phyloP scores from a whole-genome alignment of 1,284 basidiomycete genomes.

The Moesziomyces parantarcticus region DNA sequence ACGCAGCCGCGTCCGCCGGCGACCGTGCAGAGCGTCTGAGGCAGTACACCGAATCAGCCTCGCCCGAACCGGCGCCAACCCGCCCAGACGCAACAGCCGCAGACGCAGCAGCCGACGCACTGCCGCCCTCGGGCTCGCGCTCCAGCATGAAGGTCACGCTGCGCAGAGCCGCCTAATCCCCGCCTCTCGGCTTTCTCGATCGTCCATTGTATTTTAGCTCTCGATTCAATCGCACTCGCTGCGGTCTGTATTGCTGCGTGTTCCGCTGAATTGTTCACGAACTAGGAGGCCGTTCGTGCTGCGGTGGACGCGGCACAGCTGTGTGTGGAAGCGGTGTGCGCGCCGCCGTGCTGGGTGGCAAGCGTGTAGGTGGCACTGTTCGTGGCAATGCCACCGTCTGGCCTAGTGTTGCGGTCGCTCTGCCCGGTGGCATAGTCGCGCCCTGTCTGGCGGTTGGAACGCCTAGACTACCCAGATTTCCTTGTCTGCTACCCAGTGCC shows the following conservation, averaged over 20 bases:
- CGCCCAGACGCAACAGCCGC: constrained; percentile 8
- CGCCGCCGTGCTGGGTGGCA: no score
- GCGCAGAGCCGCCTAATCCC: constrained; percentile 16
- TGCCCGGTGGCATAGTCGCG: constrained; percentile 2
- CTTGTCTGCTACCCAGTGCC: constrained; percentile 23
- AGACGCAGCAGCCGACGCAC: constrained; percentile 5
- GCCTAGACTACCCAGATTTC: constrained; percentile 43
- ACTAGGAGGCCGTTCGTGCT: no score
- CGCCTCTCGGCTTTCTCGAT: background rate
- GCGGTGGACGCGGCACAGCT: no score
- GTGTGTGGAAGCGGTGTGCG: no score
- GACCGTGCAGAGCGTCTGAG: constrained; percentile 41
- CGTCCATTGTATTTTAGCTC: background rate
- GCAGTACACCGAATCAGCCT: constrained; percentile 43
- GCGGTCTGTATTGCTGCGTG: no score
- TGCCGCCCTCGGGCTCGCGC: constrained; percentile 12
- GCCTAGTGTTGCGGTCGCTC: constrained; percentile 1
- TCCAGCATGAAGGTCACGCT: constrained; percentile 38
- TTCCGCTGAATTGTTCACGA: no score
- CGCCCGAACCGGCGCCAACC: constrained; percentile 26
- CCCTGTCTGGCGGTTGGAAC: constrained; percentile 20
- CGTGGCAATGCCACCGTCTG: constrained; percentile 6
- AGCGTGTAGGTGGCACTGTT: no score
- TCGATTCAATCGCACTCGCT: background rate
- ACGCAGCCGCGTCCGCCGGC: constrained; percentile 19